Base-by-base conservation (phyloP, 768 basidiomycete species). In the Ephemerocybe angulata region DNA sequence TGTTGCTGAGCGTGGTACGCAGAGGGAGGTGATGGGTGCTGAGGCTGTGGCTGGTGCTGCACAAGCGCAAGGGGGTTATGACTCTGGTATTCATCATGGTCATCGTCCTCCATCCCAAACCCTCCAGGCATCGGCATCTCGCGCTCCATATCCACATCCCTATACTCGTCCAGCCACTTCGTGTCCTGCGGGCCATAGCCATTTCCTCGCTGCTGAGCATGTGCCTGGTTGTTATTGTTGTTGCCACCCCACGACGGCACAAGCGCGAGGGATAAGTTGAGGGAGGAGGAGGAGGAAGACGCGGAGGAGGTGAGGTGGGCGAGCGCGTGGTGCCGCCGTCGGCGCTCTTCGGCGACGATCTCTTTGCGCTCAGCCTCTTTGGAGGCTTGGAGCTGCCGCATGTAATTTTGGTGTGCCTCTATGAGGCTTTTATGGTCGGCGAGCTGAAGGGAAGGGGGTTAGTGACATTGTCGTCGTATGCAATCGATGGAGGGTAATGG, bases 301-400 rank as follows among this genome's bases (percentile, higher is more conserved):
- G 28, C 24, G 28, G 47, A 49, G 24, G 13, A 17, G 13, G 47
- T 15, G 43, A 35, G 21, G 52, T 15, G 22, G 40, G 35, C 12
- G 25, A 71, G 65, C 47, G 71, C 71, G 25, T 67, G 66, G 37
- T 68, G 63, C 22, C 73, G 64, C 46, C 67, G 69, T 37, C 65
- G 67, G 15, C 76, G 68, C 61, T 79, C 77, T 6, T 62, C 67
- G 24, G 66, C 64, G 17, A 79, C 77, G 12, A 72, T 59, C 25
- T 67, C 70, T 67, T 76, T 77, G 43, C 82, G 67, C 60, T 84
- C 74, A 43, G 63, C 73, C 61, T 81, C 81, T 57, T 82, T 83
- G 59, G 68, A 57, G 29, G 71, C 69, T 44, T 75, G 74, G 52
- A 84, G 66, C 50, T 67, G 58, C 17, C 66, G 42, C 70, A 76